Evolutionary conservation across 2,329 filamentous ascomycete genomes (phyloP).

Genomic region (Graphilbum sp.): DNA sequence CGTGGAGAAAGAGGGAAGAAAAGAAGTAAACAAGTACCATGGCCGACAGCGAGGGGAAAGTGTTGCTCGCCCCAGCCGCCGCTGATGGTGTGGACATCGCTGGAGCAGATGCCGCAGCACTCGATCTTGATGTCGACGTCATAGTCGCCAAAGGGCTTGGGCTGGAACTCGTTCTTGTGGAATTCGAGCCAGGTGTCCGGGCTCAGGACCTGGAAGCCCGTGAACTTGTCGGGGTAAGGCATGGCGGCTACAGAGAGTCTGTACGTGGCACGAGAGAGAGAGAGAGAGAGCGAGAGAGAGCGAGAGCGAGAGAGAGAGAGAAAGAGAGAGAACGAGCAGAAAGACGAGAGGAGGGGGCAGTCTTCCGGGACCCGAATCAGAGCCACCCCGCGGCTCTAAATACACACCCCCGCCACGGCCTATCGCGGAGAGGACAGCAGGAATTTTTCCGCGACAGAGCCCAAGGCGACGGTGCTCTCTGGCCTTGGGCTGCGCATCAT

Average conservation of each 20-base stretch:
- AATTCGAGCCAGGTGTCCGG: slow-evolving; percentile 40
- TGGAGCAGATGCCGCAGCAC: slow-evolving; percentile 60
- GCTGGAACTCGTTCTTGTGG: slow-evolving; percentile 58
- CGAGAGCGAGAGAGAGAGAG: neutral
- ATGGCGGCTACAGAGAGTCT: slow-evolving; percentile 18
- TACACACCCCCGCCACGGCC: too few species aligned
- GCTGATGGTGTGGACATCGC: slow-evolving; percentile 54
- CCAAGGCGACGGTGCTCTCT: too few species aligned
- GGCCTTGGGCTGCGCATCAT: too few species aligned
- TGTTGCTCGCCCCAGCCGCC: slow-evolving; percentile 50
- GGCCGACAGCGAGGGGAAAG: slow-evolving; percentile 50
- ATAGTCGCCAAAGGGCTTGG: slow-evolving; percentile 74
- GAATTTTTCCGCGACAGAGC: too few species aligned
- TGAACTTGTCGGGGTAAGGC: slow-evolving; percentile 43
- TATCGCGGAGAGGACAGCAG: too few species aligned
- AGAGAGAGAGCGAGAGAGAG: neutral
- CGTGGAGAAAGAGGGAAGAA: neutral
- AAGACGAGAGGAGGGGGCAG: slow-evolving; percentile 9
- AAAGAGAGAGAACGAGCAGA: neutral
- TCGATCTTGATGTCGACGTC: slow-evolving; percentile 83
- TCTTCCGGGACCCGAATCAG: too few species aligned
- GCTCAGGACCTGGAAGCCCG: slow-evolving; percentile 41
- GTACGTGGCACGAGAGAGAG: too few species aligned
- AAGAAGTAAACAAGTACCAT: slow-evolving; percentile 27
- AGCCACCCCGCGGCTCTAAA: too few species aligned